A percentile compares a stretch with the other conserved stretches of the same genome.
Evolutionary conservation across 176 grass and related monocot genomes (phyloP).

Genomic region (Oryza meridionalis): DNA sequence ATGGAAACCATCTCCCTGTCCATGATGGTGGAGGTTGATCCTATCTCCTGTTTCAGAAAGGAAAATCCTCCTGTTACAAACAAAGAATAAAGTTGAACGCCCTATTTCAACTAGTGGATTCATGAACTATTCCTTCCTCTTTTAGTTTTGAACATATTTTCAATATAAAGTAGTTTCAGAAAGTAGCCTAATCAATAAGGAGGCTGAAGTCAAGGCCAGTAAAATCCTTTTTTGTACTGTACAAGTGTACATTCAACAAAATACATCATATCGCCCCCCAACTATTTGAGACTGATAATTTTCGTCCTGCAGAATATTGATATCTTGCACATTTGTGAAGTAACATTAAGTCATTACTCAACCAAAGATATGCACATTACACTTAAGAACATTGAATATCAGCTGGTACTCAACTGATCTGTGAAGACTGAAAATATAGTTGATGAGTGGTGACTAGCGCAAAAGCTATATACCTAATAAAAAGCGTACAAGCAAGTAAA

Average conservation of each 20-base stretch:
- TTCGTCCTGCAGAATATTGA: background rate
- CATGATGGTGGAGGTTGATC: conserved; percentile 55
- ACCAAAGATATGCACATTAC: background rate
- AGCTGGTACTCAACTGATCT: background rate
- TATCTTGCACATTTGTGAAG: background rate
- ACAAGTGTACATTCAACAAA: conserved; percentile 1
- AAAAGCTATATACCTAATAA: background rate
- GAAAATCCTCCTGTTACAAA: conserved; percentile 28
- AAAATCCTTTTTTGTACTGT: background rate
- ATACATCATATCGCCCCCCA: background rate
- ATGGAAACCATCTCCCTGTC: conserved; percentile 63
- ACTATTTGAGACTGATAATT: conserved; percentile 11
- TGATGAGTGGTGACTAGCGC: background rate
- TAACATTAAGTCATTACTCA: conserved; percentile 13
- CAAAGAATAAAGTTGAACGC: conserved; percentile 19
- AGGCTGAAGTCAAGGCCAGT: background rate
- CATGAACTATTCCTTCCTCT: background rate
- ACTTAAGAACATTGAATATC: background rate
- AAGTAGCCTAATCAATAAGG: background rate
- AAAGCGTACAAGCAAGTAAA: background rate
- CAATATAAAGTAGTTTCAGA: background rate
- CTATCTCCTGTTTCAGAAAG: conserved; percentile 57
- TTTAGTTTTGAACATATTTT: conserved; percentile 3
- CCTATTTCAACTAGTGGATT: conserved; percentile 5
- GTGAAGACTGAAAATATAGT: background rate